Conservation (phyloP, 2,329 filamentous ascomycete species). For the Fusarium circinatum region DNA sequence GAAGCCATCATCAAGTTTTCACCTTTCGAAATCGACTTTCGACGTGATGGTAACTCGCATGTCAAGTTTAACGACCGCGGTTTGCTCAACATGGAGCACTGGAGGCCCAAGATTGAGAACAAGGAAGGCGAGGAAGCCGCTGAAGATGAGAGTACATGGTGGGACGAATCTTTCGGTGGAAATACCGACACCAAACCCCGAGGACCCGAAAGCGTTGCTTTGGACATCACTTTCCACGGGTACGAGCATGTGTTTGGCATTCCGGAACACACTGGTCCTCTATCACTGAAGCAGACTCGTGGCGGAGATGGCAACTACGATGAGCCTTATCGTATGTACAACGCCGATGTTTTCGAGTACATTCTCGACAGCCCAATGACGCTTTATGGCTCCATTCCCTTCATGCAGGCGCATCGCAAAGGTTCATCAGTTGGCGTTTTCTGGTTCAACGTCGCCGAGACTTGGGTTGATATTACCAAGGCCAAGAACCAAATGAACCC, state of each 20-base stretch:
- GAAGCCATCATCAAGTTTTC: constrained; percentile 85
- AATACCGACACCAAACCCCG: constrained; percentile 96
- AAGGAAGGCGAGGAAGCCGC: constrained; percentile 65
- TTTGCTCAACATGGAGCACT: constrained; percentile 93
- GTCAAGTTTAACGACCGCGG: constrained; percentile 92
- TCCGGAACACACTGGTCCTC: constrained; percentile 87
- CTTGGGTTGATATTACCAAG: constrained; percentile 96
- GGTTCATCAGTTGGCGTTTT: constrained; percentile 95
- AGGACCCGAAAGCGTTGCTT: constrained; percentile 88
- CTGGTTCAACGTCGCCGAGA: constrained; percentile 97
- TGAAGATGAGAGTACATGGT: constrained; percentile 91
- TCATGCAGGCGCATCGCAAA: constrained; percentile 97
- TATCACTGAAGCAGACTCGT: constrained; percentile 90
- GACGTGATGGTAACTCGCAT: constrained; percentile 82
- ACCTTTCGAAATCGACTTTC: constrained; percentile 88
- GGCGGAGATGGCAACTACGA: constrained; percentile 86
- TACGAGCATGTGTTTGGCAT: constrained; percentile 96
- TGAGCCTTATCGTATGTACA: constrained; percentile 95
- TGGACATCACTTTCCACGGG: constrained; percentile 92
- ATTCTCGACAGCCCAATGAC: constrained; percentile 98
- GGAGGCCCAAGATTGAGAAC: constrained; percentile 85
- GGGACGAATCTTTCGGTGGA: constrained; percentile 96
- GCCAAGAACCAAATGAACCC: constrained; percentile 78
- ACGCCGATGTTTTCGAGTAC: constrained; percentile 98
- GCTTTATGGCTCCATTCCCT: constrained; percentile 94